Evolutionary conservation across 2,329 filamentous ascomycete genomes (phyloP).

Genomic region (Mariannaea elegans): DNA sequence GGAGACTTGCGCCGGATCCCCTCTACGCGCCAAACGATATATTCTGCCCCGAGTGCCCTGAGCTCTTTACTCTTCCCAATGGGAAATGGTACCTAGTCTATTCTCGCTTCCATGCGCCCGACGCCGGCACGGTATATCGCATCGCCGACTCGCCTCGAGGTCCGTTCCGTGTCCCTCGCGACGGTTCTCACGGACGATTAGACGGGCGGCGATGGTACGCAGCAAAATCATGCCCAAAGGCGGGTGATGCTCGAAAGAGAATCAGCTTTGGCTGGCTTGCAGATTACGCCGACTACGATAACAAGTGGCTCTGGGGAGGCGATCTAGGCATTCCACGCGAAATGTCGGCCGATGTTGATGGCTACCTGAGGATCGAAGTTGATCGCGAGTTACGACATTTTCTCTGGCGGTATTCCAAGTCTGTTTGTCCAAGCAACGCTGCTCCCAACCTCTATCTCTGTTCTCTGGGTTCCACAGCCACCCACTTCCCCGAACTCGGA

Average conservation of each 20-base stretch:
- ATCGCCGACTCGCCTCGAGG: constrained; percentile 46
- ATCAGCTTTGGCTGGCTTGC: constrained; percentile 48
- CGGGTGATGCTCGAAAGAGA: constrained; percentile 39
- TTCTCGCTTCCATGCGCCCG: constrained; percentile 46
- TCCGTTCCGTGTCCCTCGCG: constrained; percentile 46
- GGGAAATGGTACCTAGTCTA: constrained; percentile 49
- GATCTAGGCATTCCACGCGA: constrained; percentile 45
- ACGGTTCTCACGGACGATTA: constrained; percentile 45
- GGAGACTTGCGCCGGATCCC: constrained; percentile 43
- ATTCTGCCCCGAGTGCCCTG: constrained; percentile 49
- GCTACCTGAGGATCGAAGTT: constrained; percentile 37
- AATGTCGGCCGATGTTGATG: constrained; percentile 40
- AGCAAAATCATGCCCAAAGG: constrained; percentile 46
- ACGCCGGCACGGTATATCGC: constrained; percentile 48
- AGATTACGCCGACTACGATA: constrained; percentile 44
- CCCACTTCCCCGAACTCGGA: constrained; percentile 35
- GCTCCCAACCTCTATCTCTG: constrained; percentile 38
- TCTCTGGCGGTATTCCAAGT: constrained; percentile 25
- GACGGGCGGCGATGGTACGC: constrained; percentile 50
- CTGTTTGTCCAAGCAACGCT: constrained; percentile 34
- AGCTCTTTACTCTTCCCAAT: constrained; percentile 46
- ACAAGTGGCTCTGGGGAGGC: constrained; percentile 50
- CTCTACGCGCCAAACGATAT: constrained; percentile 47
- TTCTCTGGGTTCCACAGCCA: constrained; percentile 37
- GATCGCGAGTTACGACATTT: constrained; percentile 34